These are phyloP conservation scores for Pichia cactophila DNA, from an alignment of 1,139 yeast species.

Conservation along the genomic window DNA sequence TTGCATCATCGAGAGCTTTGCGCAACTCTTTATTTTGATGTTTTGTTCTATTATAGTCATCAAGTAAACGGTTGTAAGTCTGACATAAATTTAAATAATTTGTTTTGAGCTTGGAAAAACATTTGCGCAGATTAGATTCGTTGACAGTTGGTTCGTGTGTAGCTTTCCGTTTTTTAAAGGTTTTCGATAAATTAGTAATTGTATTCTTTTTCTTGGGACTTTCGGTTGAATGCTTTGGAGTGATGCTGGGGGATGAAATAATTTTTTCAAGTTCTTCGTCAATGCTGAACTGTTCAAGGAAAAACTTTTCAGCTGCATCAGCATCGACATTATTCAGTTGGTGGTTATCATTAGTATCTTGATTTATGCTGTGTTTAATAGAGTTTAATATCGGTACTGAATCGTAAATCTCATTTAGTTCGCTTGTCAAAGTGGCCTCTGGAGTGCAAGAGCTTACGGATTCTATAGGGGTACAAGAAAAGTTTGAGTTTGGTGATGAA, in stretches of 20 bases:
- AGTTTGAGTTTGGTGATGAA: constrained; percentile 18
- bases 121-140: constrained; percentile 16
- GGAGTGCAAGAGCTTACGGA: constrained; percentile 16
- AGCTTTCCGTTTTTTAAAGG: neutral
- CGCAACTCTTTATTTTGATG: constrained; percentile 12
- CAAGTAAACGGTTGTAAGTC: constrained; percentile 14
- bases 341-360: no score
- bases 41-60: constrained; percentile 14
- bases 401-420: neutral
- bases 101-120: constrained; percentile 20
- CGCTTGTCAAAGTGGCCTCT: constrained; percentile 4
- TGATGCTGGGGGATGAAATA: neutral
- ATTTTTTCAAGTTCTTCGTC: constrained; percentile 13
- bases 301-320: neutral
- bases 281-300: constrained; percentile 8
- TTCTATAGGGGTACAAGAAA: constrained; percentile 18
- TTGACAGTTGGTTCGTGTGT: neutral
- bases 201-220: neutral
- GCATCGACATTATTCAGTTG: neutral
- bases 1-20: neutral
- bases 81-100: constrained; percentile 21
- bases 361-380: neutral
- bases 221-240: neutral
- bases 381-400: neutral
- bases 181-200: neutral